A percentile compares a stretch with the other conserved stretches of the same genome.
These are phyloP conservation scores for Fusarium guadeloupense DNA, from an alignment of 2,329 filamentous ascomycete genomes.

Conservation along the genomic window DNA sequence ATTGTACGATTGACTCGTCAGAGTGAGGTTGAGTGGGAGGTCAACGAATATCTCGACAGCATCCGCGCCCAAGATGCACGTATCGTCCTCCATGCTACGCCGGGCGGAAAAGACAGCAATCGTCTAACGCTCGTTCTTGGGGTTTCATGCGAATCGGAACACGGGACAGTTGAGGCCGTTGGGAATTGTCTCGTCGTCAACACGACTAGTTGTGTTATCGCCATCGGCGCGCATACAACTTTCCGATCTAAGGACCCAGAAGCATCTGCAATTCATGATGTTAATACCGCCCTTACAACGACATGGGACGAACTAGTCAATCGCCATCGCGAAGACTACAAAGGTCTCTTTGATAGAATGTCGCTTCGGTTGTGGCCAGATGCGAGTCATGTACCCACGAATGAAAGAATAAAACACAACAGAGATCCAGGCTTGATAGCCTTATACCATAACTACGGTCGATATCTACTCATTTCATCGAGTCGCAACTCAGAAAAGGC, in stretches of 20 bases:
- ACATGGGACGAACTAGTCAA: slow-evolving; percentile 22
- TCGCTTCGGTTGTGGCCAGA: slow-evolving; percentile 35
- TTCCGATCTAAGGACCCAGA: slow-evolving; percentile 35
- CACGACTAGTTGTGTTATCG: slow-evolving; percentile 19
- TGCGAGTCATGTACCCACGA: slow-evolving; percentile 34
- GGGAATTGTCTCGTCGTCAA: slow-evolving; percentile 32
- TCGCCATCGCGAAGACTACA: slow-evolving; percentile 35
- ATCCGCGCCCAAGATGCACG: slow-evolving; percentile 27
- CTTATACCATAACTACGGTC: slow-evolving; percentile 46
- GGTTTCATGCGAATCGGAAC: not conserved
- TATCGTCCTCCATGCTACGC: slow-evolving; percentile 34
- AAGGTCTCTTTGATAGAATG: slow-evolving; percentile 20
- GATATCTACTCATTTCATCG: slow-evolving; percentile 45
- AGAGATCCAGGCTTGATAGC: slow-evolving; percentile 43
- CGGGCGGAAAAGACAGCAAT: slow-evolving; percentile 36
- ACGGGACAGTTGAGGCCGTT: slow-evolving; percentile 15
- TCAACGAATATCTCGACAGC: slow-evolving; percentile 41
- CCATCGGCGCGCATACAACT: slow-evolving; percentile 37
- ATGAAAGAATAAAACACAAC: slow-evolving; percentile 18
- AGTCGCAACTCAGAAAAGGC: slow-evolving; percentile 36
- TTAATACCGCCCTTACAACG: slow-evolving; percentile 33
- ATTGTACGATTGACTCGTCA: slow-evolving; percentile 38
- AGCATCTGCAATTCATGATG: slow-evolving; percentile 31
- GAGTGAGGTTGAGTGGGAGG: slow-evolving; percentile 37
- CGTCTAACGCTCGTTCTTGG: slow-evolving; percentile 26